These are phyloP conservation scores for Rhodomyrtus tomentosa DNA, from an alignment of 345 rosid genomes.

Conservation along the genomic window DNA sequence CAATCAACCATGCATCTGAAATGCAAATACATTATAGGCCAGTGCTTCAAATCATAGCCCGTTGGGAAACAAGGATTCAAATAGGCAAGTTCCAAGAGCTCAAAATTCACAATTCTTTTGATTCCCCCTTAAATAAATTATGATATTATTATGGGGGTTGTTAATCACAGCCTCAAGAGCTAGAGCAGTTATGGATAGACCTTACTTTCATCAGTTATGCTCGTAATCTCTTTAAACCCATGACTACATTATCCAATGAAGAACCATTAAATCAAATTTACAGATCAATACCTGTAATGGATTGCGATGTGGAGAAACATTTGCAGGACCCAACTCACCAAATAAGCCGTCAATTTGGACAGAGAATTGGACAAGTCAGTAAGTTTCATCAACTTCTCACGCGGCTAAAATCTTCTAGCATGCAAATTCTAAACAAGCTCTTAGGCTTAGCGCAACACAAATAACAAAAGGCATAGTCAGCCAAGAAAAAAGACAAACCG, in stretches of 20 bases:
- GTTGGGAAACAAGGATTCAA: neutral
- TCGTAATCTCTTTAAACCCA: neutral
- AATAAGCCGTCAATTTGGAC: slow-evolving; percentile 88
- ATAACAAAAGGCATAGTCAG: neutral
- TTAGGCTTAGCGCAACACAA: neutral
- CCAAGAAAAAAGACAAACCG: neutral
- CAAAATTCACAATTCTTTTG: neutral
- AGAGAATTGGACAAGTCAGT: slow-evolving; percentile 84
- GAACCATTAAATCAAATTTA: neutral
- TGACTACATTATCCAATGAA: neutral
- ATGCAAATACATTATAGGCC: neutral
- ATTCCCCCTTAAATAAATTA: neutral
- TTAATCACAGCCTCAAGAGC: neutral
- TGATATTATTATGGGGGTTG: neutral
- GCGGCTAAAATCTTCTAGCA: neutral
- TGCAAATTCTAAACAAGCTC: neutral
- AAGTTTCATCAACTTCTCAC: neutral
- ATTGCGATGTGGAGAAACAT: slow-evolving; percentile 70
- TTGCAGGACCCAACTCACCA: slow-evolving; percentile 67
- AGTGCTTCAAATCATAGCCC: neutral
- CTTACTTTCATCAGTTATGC: neutral
- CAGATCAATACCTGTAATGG: slow-evolving; percentile 83
- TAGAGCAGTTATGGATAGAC: neutral
- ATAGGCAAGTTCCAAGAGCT: neutral
- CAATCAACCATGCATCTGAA: neutral